Evolutionary conservation across 805 yeast species (phyloP).

Genomic region (Yamadazyma kitorensis): DNA sequence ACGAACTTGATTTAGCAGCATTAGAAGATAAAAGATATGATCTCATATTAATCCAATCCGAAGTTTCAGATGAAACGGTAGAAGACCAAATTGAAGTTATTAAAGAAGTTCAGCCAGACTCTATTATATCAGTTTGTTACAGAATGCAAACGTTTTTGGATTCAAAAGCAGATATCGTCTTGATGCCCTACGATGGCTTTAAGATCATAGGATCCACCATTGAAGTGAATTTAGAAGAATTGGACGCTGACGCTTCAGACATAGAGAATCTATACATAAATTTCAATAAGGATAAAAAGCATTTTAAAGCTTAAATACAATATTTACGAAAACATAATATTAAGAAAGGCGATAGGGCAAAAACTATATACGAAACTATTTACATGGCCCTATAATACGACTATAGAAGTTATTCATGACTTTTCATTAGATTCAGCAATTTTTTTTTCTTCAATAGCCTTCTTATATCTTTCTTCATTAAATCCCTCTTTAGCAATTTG

Average conservation of each 20-base stretch:
- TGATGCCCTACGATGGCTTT: constrained; percentile 1
- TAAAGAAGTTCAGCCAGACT: neutral
- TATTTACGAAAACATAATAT: no score
- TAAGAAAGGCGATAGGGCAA: no score
- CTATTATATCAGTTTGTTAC: constrained; percentile 1
- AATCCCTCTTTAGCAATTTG: constrained; percentile 35
- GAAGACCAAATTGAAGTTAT: constrained; percentile 2
- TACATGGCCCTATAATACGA: no score
- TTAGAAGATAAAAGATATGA: constrained; percentile 6
- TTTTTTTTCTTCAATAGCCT: constrained; percentile 8
- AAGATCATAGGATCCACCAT: neutral
- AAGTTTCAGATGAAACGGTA: constrained; percentile 2
- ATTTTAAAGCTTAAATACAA: no score
- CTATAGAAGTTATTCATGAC: no score
- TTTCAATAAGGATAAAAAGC: no score
- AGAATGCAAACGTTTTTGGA: constrained; percentile 1
- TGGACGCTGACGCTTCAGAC: no score
- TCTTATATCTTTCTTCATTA: constrained; percentile 19
- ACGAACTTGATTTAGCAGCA: neutral
- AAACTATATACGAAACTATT: no score
- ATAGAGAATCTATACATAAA: no score
- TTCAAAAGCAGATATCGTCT: constrained; percentile 3
- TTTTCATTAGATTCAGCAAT: no score
- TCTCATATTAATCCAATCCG: constrained; percentile 1
- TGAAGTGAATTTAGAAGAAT: no score